Conservation (phyloP, 1,284 basidiomycete species). For the Trichosporon faecale region DNA sequence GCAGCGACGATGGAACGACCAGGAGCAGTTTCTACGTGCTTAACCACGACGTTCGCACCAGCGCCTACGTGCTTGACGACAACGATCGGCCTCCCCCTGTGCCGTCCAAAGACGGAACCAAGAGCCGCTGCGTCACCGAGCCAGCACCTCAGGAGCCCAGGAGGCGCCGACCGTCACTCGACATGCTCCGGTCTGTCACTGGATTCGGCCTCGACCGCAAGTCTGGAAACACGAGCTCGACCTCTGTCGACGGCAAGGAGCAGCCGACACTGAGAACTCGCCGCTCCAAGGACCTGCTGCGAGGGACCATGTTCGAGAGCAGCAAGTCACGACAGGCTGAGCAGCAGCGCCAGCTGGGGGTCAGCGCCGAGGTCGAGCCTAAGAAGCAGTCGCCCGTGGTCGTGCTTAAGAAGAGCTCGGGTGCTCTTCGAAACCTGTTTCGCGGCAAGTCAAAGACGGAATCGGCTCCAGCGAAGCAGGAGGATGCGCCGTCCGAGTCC, state of each 20-base stretch:
- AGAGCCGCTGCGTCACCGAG: neutral
- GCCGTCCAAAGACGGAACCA: conserved; percentile 5
- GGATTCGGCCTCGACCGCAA: conserved; percentile 7
- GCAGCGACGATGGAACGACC: neutral
- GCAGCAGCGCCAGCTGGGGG: conserved; percentile 32
- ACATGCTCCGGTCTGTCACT: conserved; percentile 13
- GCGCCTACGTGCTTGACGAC: conserved; percentile 9
- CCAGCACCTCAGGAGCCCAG: conserved; percentile 5
- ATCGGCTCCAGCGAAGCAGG: neutral
- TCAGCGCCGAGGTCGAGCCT: conserved; percentile 19
- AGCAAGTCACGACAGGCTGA: conserved; percentile 35
- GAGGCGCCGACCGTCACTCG: conserved; percentile 7
- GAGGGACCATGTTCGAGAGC: conserved; percentile 23
- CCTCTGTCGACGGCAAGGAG: conserved; percentile 5
- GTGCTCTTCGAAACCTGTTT: conserved; percentile 48
- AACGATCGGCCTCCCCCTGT: conserved; percentile 4
- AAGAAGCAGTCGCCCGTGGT: conserved; percentile 35
- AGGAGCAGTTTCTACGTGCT: conserved; percentile 9
- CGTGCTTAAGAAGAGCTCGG: conserved; percentile 48
- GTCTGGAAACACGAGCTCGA: conserved; percentile 1
- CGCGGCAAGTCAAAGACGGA: conserved; percentile 49
- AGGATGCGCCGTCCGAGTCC: conserved; percentile 1
- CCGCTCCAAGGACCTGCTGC: conserved; percentile 29
- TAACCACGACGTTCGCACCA: neutral
- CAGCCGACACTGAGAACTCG: conserved; percentile 29